Conservation (phyloP, 2,329 filamentous ascomycete genomes). For the Emmonsiellopsis sp. region DNA sequence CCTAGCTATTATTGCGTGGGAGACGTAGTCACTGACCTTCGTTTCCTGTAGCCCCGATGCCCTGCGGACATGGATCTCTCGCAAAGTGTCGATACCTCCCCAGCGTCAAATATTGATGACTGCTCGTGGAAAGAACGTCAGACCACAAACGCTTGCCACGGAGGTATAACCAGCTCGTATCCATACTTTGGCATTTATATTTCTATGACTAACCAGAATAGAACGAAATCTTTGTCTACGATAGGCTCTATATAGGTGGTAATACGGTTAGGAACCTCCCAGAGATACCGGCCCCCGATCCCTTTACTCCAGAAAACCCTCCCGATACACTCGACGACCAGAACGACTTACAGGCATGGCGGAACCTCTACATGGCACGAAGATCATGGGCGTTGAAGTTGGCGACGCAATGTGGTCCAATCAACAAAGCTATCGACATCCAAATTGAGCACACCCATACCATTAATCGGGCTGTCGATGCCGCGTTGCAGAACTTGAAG, state of each 20-base stretch:
- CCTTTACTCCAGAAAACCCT: constrained; percentile 50
- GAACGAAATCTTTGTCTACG: constrained; percentile 88
- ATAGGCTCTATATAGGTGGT: constrained; percentile 58
- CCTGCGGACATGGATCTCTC: constrained; percentile 70
- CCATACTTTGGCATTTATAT: background rate
- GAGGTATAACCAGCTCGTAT: constrained; percentile 48
- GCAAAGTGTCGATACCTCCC: constrained; percentile 61
- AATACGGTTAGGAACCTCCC: constrained; percentile 40
- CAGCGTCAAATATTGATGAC: constrained; percentile 84
- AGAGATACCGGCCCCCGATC: constrained; percentile 43
- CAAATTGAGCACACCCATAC: constrained; percentile 37
- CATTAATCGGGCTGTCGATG: constrained; percentile 63
- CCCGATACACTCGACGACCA: constrained; percentile 78
- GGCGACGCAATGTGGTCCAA: constrained; percentile 57
- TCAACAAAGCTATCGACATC: constrained; percentile 53
- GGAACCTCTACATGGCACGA: constrained; percentile 70
- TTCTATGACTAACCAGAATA: constrained; percentile 27
- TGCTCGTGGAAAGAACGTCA: constrained; percentile 71
- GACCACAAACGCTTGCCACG: constrained; percentile 65
- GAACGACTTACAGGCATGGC: constrained; percentile 78
- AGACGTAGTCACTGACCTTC: constrained; percentile 13
- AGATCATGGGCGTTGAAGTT: constrained; percentile 68
- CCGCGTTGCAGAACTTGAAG: constrained; percentile 67
- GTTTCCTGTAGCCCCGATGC: constrained; percentile 59
- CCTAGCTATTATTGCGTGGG: constrained; percentile 5